Evolutionary conservation across 208 protist genomes (phyloP).

Genomic region (Trypanosoma cruzi): DNA sequence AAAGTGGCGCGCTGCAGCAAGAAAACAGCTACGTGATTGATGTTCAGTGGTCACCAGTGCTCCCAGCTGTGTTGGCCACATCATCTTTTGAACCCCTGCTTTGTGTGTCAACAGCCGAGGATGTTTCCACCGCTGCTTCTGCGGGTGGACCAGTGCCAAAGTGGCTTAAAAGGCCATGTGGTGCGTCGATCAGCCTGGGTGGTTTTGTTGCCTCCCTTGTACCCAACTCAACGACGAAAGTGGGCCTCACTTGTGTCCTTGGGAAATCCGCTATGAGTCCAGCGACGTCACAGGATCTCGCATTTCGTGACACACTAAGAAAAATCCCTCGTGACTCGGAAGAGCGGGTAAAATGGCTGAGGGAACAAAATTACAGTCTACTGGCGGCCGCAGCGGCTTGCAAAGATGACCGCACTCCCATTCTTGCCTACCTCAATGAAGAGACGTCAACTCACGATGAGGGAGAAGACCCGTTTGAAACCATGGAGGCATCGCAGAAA

Average conservation of each 20-base stretch:
- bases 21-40: slow-evolving; percentile 93
- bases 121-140: slow-evolving; percentile 5
- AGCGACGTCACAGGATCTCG: slow-evolving; percentile 30
- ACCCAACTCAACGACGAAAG: slow-evolving; percentile 21
- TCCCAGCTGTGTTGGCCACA: slow-evolving; percentile 89
- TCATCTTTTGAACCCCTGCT: slow-evolving; percentile 86
- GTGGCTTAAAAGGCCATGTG: slow-evolving; percentile 64
- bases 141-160: slow-evolving; percentile 34
- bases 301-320: slow-evolving; percentile 28
- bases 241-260: slow-evolving; percentile 38
- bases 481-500: slow-evolving; percentile 60
- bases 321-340: slow-evolving; percentile 34
- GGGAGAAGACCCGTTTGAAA: slow-evolving; percentile 60
- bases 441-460: slow-evolving; percentile 27
- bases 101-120: slow-evolving; percentile 71
- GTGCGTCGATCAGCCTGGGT: slow-evolving; percentile 63
- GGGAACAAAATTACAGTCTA: slow-evolving; percentile 40
- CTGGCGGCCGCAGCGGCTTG: slow-evolving; percentile 65
- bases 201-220: slow-evolving; percentile 54
- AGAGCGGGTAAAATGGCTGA: slow-evolving; percentile 71
- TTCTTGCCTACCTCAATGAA: slow-evolving; percentile 60
- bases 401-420: slow-evolving; percentile 55
- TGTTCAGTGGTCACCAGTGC: slow-evolving; percentile 94
- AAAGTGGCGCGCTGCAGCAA: slow-evolving; percentile 61
- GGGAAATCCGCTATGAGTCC: slow-evolving; percentile 35